These are phyloP conservation scores for Russula earlei DNA, from an alignment of 768 basidiomycete genomes.

Conservation along the genomic window DNA sequence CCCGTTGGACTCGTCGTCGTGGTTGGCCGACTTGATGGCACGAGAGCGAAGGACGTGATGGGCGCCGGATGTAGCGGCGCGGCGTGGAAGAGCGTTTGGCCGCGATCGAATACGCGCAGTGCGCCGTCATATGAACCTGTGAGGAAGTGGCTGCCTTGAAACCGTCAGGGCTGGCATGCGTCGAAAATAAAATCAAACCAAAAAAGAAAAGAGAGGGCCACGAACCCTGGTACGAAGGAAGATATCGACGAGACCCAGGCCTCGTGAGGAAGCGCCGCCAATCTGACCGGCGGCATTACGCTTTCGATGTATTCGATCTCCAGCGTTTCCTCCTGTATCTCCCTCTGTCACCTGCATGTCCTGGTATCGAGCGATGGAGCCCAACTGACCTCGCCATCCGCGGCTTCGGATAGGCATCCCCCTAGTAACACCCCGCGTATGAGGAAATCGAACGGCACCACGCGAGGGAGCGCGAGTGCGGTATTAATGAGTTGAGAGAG, in stretches of 20 bases:
- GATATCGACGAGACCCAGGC: slow-evolving; percentile 90
- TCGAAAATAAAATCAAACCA: not conserved
- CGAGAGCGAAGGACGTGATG: slow-evolving; percentile 52
- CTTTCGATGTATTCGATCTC: slow-evolving; percentile 21
- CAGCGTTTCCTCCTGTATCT: slow-evolving; percentile 66
- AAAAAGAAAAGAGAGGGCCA: slow-evolving; percentile 5
- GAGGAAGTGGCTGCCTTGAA: slow-evolving; percentile 46
- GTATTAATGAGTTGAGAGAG: slow-evolving; percentile 97
- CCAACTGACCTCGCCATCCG: slow-evolving; percentile 55
- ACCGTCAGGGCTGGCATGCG: slow-evolving; percentile 5
- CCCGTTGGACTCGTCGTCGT: slow-evolving; percentile 18
- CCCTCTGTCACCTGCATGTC: not conserved
- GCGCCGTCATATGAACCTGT: slow-evolving; percentile 77
- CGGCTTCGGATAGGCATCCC: slow-evolving; percentile 65
- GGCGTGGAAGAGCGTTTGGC: slow-evolving; percentile 45
- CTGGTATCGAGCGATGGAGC: not conserved
- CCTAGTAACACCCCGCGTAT: slow-evolving; percentile 74
- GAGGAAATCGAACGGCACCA: slow-evolving; percentile 90
- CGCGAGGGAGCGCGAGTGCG: slow-evolving; percentile 61
- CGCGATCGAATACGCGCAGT: slow-evolving; percentile 64
- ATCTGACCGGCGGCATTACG: slow-evolving; percentile 22
- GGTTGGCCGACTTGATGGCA: slow-evolving; percentile 30
- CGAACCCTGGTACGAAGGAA: slow-evolving; percentile 46
- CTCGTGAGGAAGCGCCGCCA: slow-evolving; percentile 73
- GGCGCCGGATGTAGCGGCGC: slow-evolving; percentile 51